Conservation (phyloP, 192 early-diverging fungal species). For the Coemansia sp. region DNA sequence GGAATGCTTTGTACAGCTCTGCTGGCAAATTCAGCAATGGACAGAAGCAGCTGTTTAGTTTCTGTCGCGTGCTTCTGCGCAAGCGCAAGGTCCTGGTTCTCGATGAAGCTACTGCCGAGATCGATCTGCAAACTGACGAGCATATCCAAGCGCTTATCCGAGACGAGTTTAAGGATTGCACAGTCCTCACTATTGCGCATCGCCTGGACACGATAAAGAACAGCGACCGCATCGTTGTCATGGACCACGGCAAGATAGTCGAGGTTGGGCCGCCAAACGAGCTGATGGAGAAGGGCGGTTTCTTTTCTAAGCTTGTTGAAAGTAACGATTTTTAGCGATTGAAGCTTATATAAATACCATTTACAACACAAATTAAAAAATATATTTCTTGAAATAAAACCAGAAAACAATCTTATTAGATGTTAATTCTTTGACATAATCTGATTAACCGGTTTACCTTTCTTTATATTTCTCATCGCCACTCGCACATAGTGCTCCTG, state of each 20-base stretch:
- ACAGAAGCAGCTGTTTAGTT: conserved; percentile 62
- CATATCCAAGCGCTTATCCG: conserved; percentile 28
- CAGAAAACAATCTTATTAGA: no score
- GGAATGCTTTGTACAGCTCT: neutral
- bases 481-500: no score
- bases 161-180: conserved; percentile 48
- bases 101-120: conserved; percentile 67
- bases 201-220: conserved; percentile 67
- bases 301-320: conserved; percentile 5
- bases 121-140: conserved; percentile 42
- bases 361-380: no score
- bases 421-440: no score
- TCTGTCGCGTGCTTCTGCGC: conserved; percentile 59
- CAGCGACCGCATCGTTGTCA: conserved; percentile 68
- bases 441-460: no score
- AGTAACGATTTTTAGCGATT: conserved; percentile 5
- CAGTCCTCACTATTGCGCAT: conserved; percentile 68
- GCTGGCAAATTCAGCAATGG: conserved; percentile 25
- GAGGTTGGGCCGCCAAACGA: conserved; percentile 14
- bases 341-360: no score
- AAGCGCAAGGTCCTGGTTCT: conserved; percentile 59
- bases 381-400: no score
- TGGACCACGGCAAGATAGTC: conserved; percentile 43
- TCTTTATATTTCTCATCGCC: no score
- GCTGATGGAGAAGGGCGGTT: conserved; percentile 10